Evolutionary conservation across 2,329 filamentous ascomycete genomes (phyloP).

Genomic region (Fusarium goolgardi): DNA sequence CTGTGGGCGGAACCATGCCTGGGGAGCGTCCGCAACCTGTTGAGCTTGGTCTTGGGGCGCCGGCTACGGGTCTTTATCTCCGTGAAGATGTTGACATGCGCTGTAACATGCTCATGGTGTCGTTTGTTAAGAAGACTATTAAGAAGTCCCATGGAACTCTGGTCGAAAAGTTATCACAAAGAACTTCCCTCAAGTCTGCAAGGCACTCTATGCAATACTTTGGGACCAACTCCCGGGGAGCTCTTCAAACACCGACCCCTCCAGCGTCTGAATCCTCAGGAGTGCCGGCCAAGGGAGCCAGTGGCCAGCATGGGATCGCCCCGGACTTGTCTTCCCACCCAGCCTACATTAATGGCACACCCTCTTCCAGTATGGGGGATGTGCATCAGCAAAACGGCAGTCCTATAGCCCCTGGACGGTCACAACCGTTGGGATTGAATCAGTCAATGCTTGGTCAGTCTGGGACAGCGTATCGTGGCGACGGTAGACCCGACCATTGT

Average conservation of each 20-base stretch:
- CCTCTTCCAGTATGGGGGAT: conserved; percentile 22
- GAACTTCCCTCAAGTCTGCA: conserved; percentile 47
- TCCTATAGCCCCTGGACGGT: conserved; percentile 6
- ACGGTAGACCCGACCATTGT: conserved; percentile 40
- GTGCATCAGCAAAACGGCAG: conserved; percentile 20
- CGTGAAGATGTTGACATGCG: conserved; percentile 86
- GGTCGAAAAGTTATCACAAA: conserved; percentile 68
- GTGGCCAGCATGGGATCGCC: conserved; percentile 18
- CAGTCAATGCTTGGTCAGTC: conserved; percentile 30
- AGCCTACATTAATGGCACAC: conserved; percentile 17
- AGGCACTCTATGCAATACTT: conserved; percentile 38
- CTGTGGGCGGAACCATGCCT: conserved; percentile 75
- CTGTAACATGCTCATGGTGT: conserved; percentile 80
- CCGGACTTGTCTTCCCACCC: conserved; percentile 22
- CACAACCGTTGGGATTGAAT: conserved; percentile 7
- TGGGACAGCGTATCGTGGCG: conserved; percentile 36
- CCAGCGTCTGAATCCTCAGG: conserved; percentile 28
- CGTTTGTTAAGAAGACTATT: conserved; percentile 85
- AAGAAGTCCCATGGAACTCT: conserved; percentile 79
- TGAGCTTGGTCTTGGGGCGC: conserved; percentile 74
- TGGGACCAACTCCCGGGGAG: conserved; percentile 11
- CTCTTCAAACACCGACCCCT: conserved; percentile 31
- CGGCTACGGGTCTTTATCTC: conserved; percentile 78
- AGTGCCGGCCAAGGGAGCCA: conserved; percentile 26
- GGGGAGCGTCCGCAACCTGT: conserved; percentile 74